Evolutionary conservation across 495 filamentous ascomycete species (phyloP).

Genomic region (Neurospora tetraspora): DNA sequence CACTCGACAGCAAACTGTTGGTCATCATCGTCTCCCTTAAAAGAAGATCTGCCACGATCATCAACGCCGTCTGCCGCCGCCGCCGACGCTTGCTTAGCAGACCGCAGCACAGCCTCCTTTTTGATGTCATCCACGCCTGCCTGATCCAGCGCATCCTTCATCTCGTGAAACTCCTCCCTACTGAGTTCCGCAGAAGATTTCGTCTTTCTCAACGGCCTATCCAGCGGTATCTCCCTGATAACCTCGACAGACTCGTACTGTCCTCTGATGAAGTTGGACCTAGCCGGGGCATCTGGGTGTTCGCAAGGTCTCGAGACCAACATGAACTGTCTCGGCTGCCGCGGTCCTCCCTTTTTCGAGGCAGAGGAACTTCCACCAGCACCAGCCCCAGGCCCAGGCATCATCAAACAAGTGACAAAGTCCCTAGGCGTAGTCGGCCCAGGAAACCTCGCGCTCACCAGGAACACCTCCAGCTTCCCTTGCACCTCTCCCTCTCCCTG

Average conservation of each 20-base stretch:
- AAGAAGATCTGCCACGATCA: not conserved
- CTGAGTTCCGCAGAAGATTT: constrained; percentile 24
- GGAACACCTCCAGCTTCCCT: constrained; percentile 47
- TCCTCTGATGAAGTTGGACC: constrained; percentile 66
- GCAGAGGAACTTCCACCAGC: not conserved
- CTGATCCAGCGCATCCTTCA: not conserved
- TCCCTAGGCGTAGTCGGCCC: constrained; percentile 80
- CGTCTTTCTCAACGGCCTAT: constrained; percentile 23
- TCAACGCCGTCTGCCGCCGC: constrained; percentile 2
- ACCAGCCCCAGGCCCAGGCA: constrained; percentile 29
- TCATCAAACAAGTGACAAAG: constrained; percentile 70
- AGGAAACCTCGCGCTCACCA: constrained; percentile 81
- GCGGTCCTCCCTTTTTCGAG: not conserved
- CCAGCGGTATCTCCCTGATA: constrained; percentile 66
- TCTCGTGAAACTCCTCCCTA: constrained; percentile 11
- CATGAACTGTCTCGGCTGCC: constrained; percentile 58
- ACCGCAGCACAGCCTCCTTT: constrained; percentile 22
- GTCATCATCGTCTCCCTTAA: constrained; percentile 2
- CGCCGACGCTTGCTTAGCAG: constrained; percentile 9
- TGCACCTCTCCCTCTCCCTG: not conserved
- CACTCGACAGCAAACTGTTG: constrained; percentile 60
- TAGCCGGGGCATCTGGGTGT: constrained; percentile 60
- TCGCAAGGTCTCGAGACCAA: constrained; percentile 74
- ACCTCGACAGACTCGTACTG: constrained; percentile 89
- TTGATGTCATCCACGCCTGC: constrained; percentile 10